Evolutionary conservation across 768 basidiomycete genomes (phyloP), one percentile per base, ranked within the genome.

Genomic region (Xerocomellus dryophilus): DNA sequence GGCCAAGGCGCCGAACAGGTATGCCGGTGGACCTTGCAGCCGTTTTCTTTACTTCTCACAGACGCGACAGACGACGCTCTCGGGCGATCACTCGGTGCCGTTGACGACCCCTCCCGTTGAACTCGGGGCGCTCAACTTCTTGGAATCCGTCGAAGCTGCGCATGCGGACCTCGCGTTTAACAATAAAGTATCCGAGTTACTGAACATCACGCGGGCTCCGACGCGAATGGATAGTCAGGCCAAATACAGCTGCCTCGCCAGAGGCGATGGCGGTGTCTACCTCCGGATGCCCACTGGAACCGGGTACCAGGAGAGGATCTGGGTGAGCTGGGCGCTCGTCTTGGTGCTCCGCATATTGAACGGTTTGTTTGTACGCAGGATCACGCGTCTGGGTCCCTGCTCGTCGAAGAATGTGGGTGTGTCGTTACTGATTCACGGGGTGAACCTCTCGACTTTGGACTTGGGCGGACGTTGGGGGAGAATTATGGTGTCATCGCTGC

Each of bases 141-240:
- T 98, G 58, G 94, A 98, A 74, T 93, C 90, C 4, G 90, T 96
- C 41, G 96, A 99, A 66, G 83, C 89, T 4, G 87, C 85, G 0
- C 97, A 99, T 67, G 87, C 91, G 1, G 89, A 93, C n/a, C 90
- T 94, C 56, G 82, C 84, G 3, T 88, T 93, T 70, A 93, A 88
- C 65, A 82, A 82, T 32, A 78, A 78, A 20, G 86, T 98, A 34
- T 84, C 89, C 0, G 64, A 78, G 31, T 61, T 85, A 5, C 75
- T 98, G 23, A 79, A 79, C 2, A 79, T 97, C 50, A 83, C 83
- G 17, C 74, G 80, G 2, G 67, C 79, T 0, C 85, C 90, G 9
- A 76, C 84, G 15, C 78, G 92, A 18, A 97, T 98, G 94, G 96
- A 98, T 68, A 91, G 88, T 67, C 95, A 98, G 70, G 93, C 94